Evolutionary conservation across 805 yeast genomes (phyloP), one percentile per base, ranked within the genome.

Genomic region (Zygoascus tannicola): DNA sequence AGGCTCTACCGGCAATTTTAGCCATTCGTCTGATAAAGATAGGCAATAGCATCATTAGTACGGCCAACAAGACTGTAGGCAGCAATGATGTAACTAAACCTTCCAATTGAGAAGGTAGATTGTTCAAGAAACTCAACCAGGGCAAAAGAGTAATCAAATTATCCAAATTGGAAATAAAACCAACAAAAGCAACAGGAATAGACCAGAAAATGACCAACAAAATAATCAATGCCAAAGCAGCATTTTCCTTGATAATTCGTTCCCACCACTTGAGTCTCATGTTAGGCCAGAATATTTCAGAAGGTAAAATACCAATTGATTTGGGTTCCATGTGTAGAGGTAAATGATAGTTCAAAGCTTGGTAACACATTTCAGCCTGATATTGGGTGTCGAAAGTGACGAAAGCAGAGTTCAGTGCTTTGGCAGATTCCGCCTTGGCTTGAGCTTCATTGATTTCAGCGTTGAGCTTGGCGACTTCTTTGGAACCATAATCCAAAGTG

Each of bases 131-230:
- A 33, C 71, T 64, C 58, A 90, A 73, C 70, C 85, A 92, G 5
- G 70, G 85, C 23, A 90, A 75, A 50, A 75, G 78, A 32, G 73
- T 68, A 32, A 83, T 85, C 58, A 87, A 70, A 57, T 73, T 80
- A 51, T 81, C 78, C 53, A 90, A 75, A 64, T 90, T 92, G 20
- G 97, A 90, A 51, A 92, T 81, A 54, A 78, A 74, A 75, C 97
- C 97, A 41, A 90, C 95, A 56, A 86, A 87, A n/a, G 97, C 95
- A 33, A 90, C 97, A 7, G 98, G 98, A 55, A 90, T 79, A 35
- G 95, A 80, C 97, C 97, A 90, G 66, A 87, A 86, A 39, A 90
- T 75, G 49, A 90, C 78, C 63, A 81, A 67, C 21, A 83, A 76
- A 56, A 83, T 69, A 40, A 86, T 66, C 44, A 63, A 55, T 3